Evolutionary conservation across 208 protist species (phyloP).

Genomic region (Crithidia expoeki): DNA sequence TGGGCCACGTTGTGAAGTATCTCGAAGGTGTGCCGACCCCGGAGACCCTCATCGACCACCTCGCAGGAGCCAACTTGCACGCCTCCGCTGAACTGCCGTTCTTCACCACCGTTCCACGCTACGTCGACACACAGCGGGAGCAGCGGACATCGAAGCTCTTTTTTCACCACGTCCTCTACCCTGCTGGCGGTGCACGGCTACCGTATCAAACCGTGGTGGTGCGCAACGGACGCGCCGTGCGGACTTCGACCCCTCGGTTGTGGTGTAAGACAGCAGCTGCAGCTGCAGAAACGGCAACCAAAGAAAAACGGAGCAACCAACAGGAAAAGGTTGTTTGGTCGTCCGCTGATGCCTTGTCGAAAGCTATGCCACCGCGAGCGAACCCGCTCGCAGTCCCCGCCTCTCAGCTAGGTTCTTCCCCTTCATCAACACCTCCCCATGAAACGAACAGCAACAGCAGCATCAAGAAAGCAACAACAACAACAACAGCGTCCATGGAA

Average conservation of each 20-base stretch:
- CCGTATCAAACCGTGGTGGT: slow-evolving; percentile 78
- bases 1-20: slow-evolving; percentile 69
- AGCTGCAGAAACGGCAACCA: neutral
- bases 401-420: slow-evolving; percentile 23
- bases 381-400: slow-evolving; percentile 45
- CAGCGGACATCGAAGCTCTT: slow-evolving; percentile 72
- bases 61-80: slow-evolving; percentile 76
- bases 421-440: neutral
- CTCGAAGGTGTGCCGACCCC: slow-evolving; percentile 72
- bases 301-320: no score
- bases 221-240: slow-evolving; percentile 57
- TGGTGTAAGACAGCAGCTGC: neutral
- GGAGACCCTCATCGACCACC: slow-evolving; percentile 66
- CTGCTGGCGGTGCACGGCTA: slow-evolving; percentile 60
- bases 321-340: neutral
- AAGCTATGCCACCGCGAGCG: neutral
- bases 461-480: neutral
- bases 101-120: slow-evolving; percentile 68
- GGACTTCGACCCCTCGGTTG: slow-evolving; percentile 17
- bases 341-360: neutral
- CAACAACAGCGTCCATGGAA: neutral
- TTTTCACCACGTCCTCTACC: slow-evolving; percentile 86
- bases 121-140: slow-evolving; percentile 59
- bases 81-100: slow-evolving; percentile 40
- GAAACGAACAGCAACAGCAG: neutral